Evolutionary conservation across 202 grass and related monocot genomes (phyloP).

Genomic region (Carex arenaria): DNA sequence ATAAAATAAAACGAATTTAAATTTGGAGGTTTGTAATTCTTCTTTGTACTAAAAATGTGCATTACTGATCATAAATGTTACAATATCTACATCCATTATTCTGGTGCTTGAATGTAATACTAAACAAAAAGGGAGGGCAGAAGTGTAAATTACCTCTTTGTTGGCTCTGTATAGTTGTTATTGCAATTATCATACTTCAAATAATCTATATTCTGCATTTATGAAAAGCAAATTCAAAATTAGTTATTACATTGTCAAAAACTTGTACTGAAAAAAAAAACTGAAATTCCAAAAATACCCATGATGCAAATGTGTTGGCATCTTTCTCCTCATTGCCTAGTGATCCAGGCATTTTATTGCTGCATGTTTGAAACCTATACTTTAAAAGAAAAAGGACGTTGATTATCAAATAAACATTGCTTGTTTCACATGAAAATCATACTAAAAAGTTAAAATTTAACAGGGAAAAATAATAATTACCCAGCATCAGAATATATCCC

Average conservation of each 20-base stretch:
- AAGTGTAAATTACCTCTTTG: slow-evolving; percentile 38
- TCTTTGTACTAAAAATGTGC: not conserved
- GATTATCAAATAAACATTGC: not conserved
- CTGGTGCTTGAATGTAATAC: not conserved
- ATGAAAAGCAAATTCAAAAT: not conserved
- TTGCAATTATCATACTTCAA: slow-evolving; percentile 98
- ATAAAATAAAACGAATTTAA: not conserved
- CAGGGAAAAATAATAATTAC: slow-evolving; percentile 32
- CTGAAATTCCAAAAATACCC: slow-evolving; percentile 36
- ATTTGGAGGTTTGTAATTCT: not conserved
- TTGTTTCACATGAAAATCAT: not conserved
- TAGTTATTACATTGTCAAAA: not conserved
- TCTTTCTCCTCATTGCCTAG: slow-evolving; percentile 74
- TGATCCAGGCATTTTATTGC: slow-evolving; percentile 64
- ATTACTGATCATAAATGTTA: slow-evolving; percentile 12
- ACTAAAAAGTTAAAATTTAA: not conserved
- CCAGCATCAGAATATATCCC: slow-evolving; percentile 94
- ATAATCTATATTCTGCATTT: slow-evolving; percentile 69
- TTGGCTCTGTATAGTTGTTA: slow-evolving; percentile 64
- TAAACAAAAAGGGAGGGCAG: not conserved
- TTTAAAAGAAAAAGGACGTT: not conserved
- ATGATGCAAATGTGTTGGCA: slow-evolving; percentile 73
- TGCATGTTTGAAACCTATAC: slow-evolving; percentile 63
- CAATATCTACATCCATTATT: not conserved
- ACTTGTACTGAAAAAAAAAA: not conserved